A percentile compares a stretch with the other conserved stretches of the same genome.
These are phyloP conservation scores for Penicillium herquei DNA, from an alignment of 495 filamentous ascomycete genomes.

Conservation along the genomic window DNA sequence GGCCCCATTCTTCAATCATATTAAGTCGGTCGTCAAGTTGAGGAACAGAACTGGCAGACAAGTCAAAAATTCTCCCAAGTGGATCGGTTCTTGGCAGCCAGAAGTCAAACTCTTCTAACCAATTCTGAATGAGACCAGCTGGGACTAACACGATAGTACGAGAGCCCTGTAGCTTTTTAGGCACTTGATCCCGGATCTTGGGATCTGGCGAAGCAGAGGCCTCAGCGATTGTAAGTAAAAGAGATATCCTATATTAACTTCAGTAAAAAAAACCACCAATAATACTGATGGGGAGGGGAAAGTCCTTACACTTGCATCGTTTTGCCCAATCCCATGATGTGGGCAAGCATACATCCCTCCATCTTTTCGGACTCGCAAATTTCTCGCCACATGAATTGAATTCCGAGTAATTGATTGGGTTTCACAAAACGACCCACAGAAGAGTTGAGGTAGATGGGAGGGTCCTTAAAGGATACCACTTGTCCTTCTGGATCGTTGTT, in stretches of 20 bases:
- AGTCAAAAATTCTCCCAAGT: slow-evolving; percentile 47
- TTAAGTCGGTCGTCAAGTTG: slow-evolving; percentile 33
- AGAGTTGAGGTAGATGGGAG: slow-evolving; percentile 52
- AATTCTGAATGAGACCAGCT: slow-evolving; percentile 72
- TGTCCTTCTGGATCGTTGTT: slow-evolving; percentile 47
- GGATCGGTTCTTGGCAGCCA: slow-evolving; percentile 57
- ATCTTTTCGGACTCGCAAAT: slow-evolving; percentile 56
- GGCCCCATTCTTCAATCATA: slow-evolving; percentile 57
- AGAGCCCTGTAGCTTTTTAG: slow-evolving; percentile 55
- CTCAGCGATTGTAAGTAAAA: slow-evolving; percentile 71
- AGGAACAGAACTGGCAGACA: background rate
- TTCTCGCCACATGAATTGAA: slow-evolving; percentile 90
- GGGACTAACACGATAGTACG: slow-evolving; percentile 76
- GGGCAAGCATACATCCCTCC: slow-evolving; percentile 81
- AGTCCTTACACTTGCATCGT: slow-evolving; percentile 75
- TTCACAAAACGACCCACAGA: slow-evolving; percentile 51
- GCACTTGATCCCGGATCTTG: slow-evolving; percentile 62
- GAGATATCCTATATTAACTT: slow-evolving; percentile 68
- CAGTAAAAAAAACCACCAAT: no score
- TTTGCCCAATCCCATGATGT: slow-evolving; percentile 93
- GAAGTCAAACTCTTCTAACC: slow-evolving; percentile 70
- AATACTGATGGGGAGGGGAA: no score
- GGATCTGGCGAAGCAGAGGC: slow-evolving; percentile 59
- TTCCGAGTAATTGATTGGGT: slow-evolving; percentile 63
- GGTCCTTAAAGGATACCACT: slow-evolving; percentile 70